Conservation (phyloP, 2,329 filamentous ascomycete genomes). For the Waltergamsia citrina region DNA sequence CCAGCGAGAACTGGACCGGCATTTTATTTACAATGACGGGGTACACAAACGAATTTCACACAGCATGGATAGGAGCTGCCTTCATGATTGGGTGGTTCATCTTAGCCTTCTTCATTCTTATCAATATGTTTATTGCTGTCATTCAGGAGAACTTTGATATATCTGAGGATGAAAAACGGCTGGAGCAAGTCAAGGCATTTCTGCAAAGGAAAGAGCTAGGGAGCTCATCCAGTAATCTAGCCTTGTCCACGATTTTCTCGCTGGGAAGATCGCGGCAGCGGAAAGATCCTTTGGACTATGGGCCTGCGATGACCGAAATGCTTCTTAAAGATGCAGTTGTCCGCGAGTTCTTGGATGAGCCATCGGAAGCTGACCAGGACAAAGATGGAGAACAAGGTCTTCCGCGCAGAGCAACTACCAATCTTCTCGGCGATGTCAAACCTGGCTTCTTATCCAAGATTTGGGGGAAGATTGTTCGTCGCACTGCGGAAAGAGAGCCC, state of each 20-base stretch:
- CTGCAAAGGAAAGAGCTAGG: constrained; percentile 83
- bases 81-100: constrained; percentile 97
- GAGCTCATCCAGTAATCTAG: constrained; percentile 62
- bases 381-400: constrained; percentile 20
- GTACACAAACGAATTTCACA: constrained; percentile 54
- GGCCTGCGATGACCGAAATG: constrained; percentile 89
- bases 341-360: constrained; percentile 78
- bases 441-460: constrained; percentile 49
- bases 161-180: constrained; percentile 92
- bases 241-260: constrained; percentile 62
- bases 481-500: constrained; percentile 59
- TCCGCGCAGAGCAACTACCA: constrained; percentile 20
- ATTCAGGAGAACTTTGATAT: constrained; percentile 99
- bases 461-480: constrained; percentile 50
- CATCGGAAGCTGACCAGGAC: constrained; percentile 17
- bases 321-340: constrained; percentile 93
- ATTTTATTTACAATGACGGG: constrained; percentile 77
- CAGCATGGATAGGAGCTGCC: constrained; percentile 85
- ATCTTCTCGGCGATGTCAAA: constrained; percentile 33
- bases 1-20: constrained; percentile 90
- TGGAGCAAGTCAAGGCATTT: constrained; percentile 94
- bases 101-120: constrained; percentile 83
- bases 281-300: constrained; percentile 84
- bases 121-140: constrained; percentile 99
- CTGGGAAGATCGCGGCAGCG: constrained; percentile 49